A percentile compares a stretch with the other conserved stretches of the same genome.
These are phyloP conservation scores for Candida nanaspora DNA, from an alignment of 805 yeast species.

Conservation along the genomic window DNA sequence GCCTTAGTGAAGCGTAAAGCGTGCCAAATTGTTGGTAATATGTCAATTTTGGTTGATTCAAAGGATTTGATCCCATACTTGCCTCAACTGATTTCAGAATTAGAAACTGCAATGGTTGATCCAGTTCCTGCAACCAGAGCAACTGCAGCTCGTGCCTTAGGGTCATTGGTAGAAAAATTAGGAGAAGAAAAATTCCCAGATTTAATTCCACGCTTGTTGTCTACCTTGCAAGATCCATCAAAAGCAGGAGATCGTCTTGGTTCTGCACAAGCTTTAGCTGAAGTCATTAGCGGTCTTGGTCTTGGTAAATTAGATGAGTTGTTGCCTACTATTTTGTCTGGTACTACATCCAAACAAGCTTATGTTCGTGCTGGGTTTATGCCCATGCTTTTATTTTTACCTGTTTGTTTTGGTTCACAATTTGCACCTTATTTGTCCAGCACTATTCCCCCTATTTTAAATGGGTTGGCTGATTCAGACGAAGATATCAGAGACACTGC, in stretches of 20 bases:
- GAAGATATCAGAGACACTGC: constrained; percentile 87
- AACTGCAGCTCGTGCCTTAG: constrained; percentile 94
- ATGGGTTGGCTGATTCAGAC: constrained; percentile 84
- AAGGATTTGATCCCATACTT: constrained; percentile 82
- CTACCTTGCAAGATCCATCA: constrained; percentile 66
- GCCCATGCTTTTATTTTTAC: constrained; percentile 83
- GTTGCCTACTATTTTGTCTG: constrained; percentile 69
- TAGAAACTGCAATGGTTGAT: constrained; percentile 94
- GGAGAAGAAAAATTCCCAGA: constrained; percentile 96
- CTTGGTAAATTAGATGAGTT: constrained; percentile 79
- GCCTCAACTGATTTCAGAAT: constrained; percentile 66
- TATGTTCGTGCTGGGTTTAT: constrained; percentile 86
- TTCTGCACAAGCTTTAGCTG: constrained; percentile 94
- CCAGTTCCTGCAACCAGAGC: constrained; percentile 97
- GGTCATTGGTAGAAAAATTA: constrained; percentile 89
- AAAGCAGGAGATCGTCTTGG: constrained; percentile 92
- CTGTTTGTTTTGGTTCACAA: constrained; percentile 89
- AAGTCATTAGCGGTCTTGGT: constrained; percentile 90
- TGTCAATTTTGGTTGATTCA: constrained; percentile 92
- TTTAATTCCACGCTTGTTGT: constrained; percentile 72
- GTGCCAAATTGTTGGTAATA: constrained; percentile 97
- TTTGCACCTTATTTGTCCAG: constrained; percentile 82
- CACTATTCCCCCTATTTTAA: constrained; percentile 85
- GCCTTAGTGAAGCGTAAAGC: constrained; percentile 89
- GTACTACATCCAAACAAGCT: constrained; percentile 59